These are phyloP conservation scores for Leccinum variicolor DNA, from an alignment of 768 basidiomycete genomes.

Conservation along the genomic window DNA sequence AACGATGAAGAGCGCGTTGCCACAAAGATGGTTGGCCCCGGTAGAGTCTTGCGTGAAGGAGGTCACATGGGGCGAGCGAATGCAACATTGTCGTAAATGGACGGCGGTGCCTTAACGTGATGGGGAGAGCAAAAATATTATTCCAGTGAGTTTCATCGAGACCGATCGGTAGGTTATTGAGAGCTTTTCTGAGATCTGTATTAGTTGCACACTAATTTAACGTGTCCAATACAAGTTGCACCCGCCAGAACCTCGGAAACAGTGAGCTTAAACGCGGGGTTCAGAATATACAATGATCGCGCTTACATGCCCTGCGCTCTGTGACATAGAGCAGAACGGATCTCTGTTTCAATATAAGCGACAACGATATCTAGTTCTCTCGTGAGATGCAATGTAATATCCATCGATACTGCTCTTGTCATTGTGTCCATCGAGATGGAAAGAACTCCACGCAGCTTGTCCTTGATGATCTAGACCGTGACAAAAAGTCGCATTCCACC, in stretches of 20 bases:
- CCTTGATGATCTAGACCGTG: constrained; percentile 10
- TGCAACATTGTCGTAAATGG: no score
- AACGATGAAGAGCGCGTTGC: no score
- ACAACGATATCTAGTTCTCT: constrained; percentile 8
- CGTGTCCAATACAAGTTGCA: constrained; percentile 17
- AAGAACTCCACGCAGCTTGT: not conserved
- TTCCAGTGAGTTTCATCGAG: constrained; percentile 21
- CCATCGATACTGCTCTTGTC: not conserved
- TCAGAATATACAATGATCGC: not conserved
- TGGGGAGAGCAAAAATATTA: constrained; percentile 10
- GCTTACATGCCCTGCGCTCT: constrained; percentile 20
- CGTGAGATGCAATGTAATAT: constrained; percentile 14
- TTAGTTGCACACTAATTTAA: constrained; percentile 9
- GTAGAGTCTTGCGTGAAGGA: no score
- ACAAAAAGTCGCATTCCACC: constrained; percentile 11
- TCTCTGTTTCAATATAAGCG: constrained; percentile 5
- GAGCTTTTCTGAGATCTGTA: constrained; percentile 10
- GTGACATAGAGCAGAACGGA: constrained; percentile 2
- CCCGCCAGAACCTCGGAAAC: constrained; percentile 20
- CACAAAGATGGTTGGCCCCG: no score
- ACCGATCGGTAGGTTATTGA: constrained; percentile 13
- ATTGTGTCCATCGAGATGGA: constrained; percentile 11
- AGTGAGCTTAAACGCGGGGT: not conserved
- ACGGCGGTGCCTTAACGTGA: no score
- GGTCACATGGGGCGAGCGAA: no score